Base-by-base conservation (phyloP, 2,329 filamentous ascomycete genomes). In the Blastomyces emzantsi region DNA sequence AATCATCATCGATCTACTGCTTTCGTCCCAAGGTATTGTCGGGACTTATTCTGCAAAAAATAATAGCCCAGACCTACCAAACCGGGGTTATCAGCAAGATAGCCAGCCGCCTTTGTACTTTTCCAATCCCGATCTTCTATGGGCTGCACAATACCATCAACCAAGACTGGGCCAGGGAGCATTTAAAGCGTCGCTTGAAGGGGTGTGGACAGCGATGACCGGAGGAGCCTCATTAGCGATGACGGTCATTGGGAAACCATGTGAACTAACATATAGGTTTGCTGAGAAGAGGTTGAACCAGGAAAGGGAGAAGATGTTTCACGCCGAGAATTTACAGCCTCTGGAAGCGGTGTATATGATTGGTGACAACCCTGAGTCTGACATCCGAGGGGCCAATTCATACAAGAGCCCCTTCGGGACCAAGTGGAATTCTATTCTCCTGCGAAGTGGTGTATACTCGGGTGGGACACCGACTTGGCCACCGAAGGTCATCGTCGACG, bases 91-190 rank as follows among this genome's bases (percentile, higher is more conserved):
- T 81, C 90, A 92, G 72, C 83, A 87, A 67, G 90, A 95, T 73
- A 84, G 83, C 1, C 92, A 96, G 74, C 91, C 94, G 0, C 80
- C 80, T 22, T 78, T 97, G 7, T 96, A 88, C 80, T 96, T 95
- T 75, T 92, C 88, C 56, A 97, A 97, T 75, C 86, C 90, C 1
- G 94, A 99, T 76, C 79, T 97, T 3, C 83, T 92, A 71, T 99
- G 92, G 92, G 89, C 91, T 61, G 89, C 92, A 0, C 85, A 84
- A 43, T 93, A 96, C 75, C 90, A 89, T 65, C 83, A 93, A 60
- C 90, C 93, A 39, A 87, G 94, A 5, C 84, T 97, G 52, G 94
- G 93, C 0, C 94, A 97, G 74, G 94, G 94, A 22, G 92, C 90
- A 0, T 97, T 97, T 76, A 85, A 90, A 66, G 88, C 88, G 55